Percentiles rank a stretch among this genome's conserved stretches.
These are phyloP conservation scores for Neurospora africana DNA, from an alignment of 495 filamentous ascomycete genomes.

Conservation along the genomic window DNA sequence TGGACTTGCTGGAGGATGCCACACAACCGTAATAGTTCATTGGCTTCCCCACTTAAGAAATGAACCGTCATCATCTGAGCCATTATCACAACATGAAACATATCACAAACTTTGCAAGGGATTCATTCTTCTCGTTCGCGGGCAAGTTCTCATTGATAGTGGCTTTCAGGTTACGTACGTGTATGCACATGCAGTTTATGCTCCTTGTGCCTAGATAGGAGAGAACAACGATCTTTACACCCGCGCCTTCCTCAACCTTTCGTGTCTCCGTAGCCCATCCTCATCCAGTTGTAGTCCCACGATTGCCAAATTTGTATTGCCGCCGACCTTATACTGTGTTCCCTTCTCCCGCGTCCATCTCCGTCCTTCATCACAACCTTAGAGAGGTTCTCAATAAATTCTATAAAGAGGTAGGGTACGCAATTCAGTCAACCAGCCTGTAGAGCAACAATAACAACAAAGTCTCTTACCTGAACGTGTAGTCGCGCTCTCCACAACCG, in stretches of 20 bases:
- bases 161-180: no score
- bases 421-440: neutral
- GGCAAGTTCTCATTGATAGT: no score
- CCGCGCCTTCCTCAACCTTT: neutral
- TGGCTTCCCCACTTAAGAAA: no score
- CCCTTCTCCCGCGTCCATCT: neutral
- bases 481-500: neutral
- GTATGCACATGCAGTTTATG: neutral
- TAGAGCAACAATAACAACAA: neutral
- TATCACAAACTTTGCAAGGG: no score
- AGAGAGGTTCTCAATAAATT: neutral
- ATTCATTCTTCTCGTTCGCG: no score
- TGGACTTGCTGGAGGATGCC: no score
- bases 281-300: neutral
- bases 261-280: neutral
- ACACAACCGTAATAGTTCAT: no score
- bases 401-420: neutral
- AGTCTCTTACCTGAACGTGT: neutral
- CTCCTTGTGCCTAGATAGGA: neutral
- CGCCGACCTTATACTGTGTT: neutral
- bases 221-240: neutral
- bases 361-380: neutral
- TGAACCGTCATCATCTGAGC: no score
- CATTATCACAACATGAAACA: no score
- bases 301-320: no score